phyloP scores from a whole-genome alignment of 169 alveolate species.

The Plasmodium adleri region DNA sequence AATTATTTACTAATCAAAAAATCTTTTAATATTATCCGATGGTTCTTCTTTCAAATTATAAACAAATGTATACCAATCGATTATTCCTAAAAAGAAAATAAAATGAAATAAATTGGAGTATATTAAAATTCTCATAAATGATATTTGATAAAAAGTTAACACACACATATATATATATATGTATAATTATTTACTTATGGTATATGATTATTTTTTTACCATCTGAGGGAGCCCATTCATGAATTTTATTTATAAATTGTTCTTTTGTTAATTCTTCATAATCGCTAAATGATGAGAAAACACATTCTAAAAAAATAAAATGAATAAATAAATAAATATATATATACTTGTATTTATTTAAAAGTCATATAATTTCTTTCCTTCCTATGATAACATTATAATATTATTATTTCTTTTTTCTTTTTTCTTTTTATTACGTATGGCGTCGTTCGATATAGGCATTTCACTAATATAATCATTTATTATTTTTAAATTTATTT shows the following conservation, averaged over 20 bases:
- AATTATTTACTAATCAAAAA: slow-evolving; percentile 28
- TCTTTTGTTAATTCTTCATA: slow-evolving; percentile 50
- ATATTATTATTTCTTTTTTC: slow-evolving; percentile 9
- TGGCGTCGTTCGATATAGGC: slow-evolving; percentile 68
- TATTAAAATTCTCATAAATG: background rate
- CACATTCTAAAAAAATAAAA: slow-evolving; percentile 41
- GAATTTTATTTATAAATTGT: slow-evolving; percentile 52
- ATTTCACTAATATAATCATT: slow-evolving; percentile 56
- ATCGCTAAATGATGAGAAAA: slow-evolving; percentile 71
- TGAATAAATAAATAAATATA: background rate
- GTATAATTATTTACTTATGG: too few relatives aligned
- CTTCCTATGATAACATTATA: background rate
- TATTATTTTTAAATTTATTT: slow-evolving; percentile 60
- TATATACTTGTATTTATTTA: too few relatives aligned
- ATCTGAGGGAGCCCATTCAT: slow-evolving; percentile 78
- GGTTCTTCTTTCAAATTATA: slow-evolving; percentile 73
- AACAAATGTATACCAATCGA: slow-evolving; percentile 76
- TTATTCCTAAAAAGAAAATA: slow-evolving; percentile 22
- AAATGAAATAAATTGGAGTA: background rate
- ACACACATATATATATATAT: too few relatives aligned
- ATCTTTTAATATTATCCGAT: slow-evolving; percentile 60
- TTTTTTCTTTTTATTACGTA: slow-evolving; percentile 24
- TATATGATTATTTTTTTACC: slow-evolving; percentile 16
- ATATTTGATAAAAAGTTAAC: too few relatives aligned
- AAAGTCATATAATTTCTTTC: background rate